A percentile compares a stretch with the other conserved stretches of the same genome.
phyloP scores from a whole-genome alignment of 148 eudicot species.

The Heliosperma pusillum region DNA sequence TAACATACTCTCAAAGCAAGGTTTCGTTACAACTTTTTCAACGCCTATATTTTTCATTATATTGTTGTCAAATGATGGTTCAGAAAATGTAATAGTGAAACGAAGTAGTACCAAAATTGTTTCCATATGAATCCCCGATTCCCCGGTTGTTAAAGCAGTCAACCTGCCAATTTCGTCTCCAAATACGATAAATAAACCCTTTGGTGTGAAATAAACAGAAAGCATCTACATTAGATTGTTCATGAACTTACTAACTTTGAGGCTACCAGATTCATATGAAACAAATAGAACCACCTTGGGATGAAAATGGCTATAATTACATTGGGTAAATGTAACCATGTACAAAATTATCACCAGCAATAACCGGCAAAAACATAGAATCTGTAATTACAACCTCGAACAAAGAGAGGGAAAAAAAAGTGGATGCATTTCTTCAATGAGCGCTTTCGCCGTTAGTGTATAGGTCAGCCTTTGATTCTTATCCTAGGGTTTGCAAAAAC shows the following conservation, averaged over 20 bases:
- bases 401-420: background rate
- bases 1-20: no score
- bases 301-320: constrained; percentile 19
- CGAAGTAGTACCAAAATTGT: no score
- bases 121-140: no score
- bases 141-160: no score
- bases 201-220: no score
- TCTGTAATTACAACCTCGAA: background rate
- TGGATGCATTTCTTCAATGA: background rate
- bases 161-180: no score
- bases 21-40: no score
- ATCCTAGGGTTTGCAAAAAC: constrained; percentile 20
- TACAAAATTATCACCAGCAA: constrained; percentile 32
- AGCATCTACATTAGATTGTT: no score
- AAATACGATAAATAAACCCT: no score
- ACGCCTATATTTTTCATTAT: no score
- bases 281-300: background rate
- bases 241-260: background rate
- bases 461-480: constrained; percentile 22
- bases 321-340: constrained; percentile 20
- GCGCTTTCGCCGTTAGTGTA: constrained; percentile 8
- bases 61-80: no score
- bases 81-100: no score
- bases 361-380: constrained; percentile 23
- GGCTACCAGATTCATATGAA: background rate